phyloP scores from a whole-genome alignment of 345 rosid genomes.

The Corchorus capsularis region DNA sequence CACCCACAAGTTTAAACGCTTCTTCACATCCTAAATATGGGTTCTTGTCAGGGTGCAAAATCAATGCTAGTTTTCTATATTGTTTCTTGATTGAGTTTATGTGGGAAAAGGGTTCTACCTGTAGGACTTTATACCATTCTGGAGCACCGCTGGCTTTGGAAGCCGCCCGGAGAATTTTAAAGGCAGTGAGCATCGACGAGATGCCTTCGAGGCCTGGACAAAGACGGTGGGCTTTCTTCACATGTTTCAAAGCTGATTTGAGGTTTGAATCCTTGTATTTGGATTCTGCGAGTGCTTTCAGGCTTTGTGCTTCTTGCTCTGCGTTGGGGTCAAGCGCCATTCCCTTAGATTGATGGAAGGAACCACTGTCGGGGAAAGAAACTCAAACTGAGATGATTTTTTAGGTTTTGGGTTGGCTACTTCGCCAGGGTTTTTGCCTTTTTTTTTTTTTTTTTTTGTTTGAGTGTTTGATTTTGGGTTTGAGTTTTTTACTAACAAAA shows the following conservation, averaged over 20 bases:
- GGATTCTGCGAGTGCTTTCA: slow-evolving; percentile 54
- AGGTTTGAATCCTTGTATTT: slow-evolving; percentile 50
- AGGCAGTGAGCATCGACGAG: slow-evolving; percentile 66
- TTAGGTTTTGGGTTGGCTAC: background rate
- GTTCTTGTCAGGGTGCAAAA: slow-evolving; percentile 83
- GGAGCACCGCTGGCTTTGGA: slow-evolving; percentile 34
- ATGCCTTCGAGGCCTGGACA: slow-evolving; percentile 58
- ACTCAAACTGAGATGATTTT: background rate
- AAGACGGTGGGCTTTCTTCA: slow-evolving; percentile 62
- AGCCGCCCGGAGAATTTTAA: slow-evolving; percentile 54
- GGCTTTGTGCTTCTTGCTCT: slow-evolving; percentile 53
- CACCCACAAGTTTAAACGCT: slow-evolving; percentile 82
- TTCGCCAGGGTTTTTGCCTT: background rate
- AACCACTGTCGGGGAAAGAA: background rate
- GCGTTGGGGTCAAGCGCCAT: slow-evolving; percentile 27
- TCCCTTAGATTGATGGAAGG: background rate
- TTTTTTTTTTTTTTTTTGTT: background rate
- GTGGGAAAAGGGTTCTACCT: slow-evolving; percentile 88
- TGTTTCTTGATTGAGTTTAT: slow-evolving; percentile 61
- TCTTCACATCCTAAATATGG: slow-evolving; percentile 68
- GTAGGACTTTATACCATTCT: slow-evolving; percentile 79
- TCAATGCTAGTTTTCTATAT: slow-evolving; percentile 70
- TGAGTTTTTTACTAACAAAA: background rate
- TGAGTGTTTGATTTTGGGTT: too few relatives aligned
- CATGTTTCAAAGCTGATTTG: slow-evolving; percentile 61